Conservation (phyloP, 495 filamentous ascomycete species). For the Neurospora sublineolata region DNA sequence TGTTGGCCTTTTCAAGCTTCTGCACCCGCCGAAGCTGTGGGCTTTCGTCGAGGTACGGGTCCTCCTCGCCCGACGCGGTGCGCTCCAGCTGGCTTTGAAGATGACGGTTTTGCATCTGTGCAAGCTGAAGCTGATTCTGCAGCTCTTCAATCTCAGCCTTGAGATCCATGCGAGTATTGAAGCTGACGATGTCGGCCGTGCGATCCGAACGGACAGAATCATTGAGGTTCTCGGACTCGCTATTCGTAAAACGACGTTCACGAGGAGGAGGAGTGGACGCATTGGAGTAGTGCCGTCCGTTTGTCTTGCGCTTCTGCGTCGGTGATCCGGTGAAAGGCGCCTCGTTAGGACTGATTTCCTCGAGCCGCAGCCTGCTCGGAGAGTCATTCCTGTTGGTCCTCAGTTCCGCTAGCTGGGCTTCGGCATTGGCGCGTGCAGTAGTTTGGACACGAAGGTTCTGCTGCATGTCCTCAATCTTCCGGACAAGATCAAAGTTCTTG, state of each 20-base stretch:
- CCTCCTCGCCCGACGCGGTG: constrained; percentile 36
- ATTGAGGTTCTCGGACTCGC: constrained; percentile 45
- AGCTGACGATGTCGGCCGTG: constrained; percentile 80
- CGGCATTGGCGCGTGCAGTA: constrained; percentile 73
- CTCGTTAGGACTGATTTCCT: constrained; percentile 83
- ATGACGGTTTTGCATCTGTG: constrained; percentile 92
- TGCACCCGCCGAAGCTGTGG: constrained; percentile 73
- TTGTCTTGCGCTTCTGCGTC: constrained; percentile 61
- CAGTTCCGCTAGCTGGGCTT: constrained; percentile 71
- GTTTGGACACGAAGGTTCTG: constrained; percentile 74
- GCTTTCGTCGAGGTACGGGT: constrained; percentile 63
- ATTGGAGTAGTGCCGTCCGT: constrained; percentile 60
- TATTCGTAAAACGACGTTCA: constrained; percentile 50
- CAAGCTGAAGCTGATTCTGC: constrained; percentile 89
- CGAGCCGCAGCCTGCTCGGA: constrained; percentile 57
- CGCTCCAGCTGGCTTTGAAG: constrained; percentile 79
- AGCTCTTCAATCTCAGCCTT: constrained; percentile 84
- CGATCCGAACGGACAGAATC: constrained; percentile 81
- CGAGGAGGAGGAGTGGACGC: constrained; percentile 54
- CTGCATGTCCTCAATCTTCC: constrained; percentile 78
- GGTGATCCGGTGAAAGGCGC: constrained; percentile 66
- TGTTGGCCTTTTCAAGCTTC: constrained; percentile 88
- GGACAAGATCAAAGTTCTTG: constrained; percentile 69
- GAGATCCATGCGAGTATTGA: constrained; percentile 82
- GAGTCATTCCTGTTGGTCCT: constrained; percentile 63